Evolutionary conservation across 1,284 basidiomycete genomes (phyloP), one percentile per base, ranked within the genome.

Genomic region (Puccinia hordei): DNA sequence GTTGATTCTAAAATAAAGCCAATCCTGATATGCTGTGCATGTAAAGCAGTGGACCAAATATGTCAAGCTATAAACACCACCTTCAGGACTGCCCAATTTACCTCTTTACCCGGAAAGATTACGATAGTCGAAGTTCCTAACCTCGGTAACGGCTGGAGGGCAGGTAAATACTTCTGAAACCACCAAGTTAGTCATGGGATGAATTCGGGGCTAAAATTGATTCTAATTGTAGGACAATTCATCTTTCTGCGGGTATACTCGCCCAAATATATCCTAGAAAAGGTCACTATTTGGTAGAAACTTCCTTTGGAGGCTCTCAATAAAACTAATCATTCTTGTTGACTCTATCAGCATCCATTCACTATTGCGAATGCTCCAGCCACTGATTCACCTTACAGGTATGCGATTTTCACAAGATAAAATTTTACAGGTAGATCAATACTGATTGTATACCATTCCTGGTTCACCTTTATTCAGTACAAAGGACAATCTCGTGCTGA

Each of bases 341-440:
- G 13, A 19, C 59, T 71, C n/a, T 63, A 30, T 78, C n/a, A 80
- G 77, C 77, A 80, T 73, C 77, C 77, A 59, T 80, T 80, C 57
- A 80, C 69, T 27, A 80, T 80, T 55, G 69, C 77, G 1, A 80
- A 80, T 65, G 77, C 77, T 17, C 77, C 77, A 17, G 66, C 77
- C 2, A 73, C 66, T 19, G 55, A 80, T 35, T 72, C 77, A 38
- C 57, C 77, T 49, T 51, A 72, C 61, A 35, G 77, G 68, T 80
- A 59, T 27, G n/a, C 24, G 51, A 13, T 41, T 51, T 76, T 51
- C 35, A 17, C 15, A 6, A n/a, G n/a, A n/a, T 27, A 22, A 12
- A 24, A 19, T 55, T 3, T 49, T 33, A 38, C 17, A 33, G 33
- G 17, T 41, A 61, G 10, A 35, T 61, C 9, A 22, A 27, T 53